Evolutionary conservation across 2,329 filamentous ascomycete species (phyloP).

Genomic region (Metarhizium rileyi): DNA sequence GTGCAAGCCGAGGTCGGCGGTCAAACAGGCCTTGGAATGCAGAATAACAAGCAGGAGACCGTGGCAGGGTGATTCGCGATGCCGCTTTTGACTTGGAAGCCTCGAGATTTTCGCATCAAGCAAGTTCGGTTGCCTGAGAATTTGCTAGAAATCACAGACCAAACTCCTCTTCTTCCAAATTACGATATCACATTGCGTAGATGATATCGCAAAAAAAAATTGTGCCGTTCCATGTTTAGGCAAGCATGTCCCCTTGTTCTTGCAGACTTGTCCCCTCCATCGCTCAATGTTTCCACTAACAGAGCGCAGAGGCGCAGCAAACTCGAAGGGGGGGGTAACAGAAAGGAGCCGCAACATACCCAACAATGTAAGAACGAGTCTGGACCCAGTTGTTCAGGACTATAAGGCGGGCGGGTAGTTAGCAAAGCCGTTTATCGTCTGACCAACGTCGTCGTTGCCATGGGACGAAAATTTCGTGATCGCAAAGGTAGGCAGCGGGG

Average conservation of each 20-base stretch:
- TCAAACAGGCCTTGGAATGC: background rate
- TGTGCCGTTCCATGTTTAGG: no score
- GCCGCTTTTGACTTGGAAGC: no score
- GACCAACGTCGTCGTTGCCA: background rate
- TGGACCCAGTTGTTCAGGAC: slow-evolving; percentile 60
- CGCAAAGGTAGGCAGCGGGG: slow-evolving; percentile 1
- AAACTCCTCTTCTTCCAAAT: no score
- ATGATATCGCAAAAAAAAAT: no score
- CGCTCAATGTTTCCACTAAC: no score
- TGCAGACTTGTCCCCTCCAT: no score
- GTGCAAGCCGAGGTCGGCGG: background rate
- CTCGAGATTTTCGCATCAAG: no score
- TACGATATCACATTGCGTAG: no score
- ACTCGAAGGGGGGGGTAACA: background rate
- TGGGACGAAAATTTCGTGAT: background rate
- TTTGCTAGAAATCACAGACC: no score
- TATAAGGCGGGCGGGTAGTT: slow-evolving; percentile 16
- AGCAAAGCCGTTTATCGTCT: background rate
- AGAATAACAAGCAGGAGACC: background rate
- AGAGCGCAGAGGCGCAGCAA: background rate
- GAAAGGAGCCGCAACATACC: slow-evolving; percentile 42
- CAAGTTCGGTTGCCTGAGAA: no score
- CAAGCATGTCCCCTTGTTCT: no score
- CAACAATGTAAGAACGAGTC: slow-evolving; percentile 68
- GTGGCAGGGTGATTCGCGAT: background rate